phyloP scores from a whole-genome alignment of 108 stramenopile genomes.

The Phaeodactylum tricornutum region DNA sequence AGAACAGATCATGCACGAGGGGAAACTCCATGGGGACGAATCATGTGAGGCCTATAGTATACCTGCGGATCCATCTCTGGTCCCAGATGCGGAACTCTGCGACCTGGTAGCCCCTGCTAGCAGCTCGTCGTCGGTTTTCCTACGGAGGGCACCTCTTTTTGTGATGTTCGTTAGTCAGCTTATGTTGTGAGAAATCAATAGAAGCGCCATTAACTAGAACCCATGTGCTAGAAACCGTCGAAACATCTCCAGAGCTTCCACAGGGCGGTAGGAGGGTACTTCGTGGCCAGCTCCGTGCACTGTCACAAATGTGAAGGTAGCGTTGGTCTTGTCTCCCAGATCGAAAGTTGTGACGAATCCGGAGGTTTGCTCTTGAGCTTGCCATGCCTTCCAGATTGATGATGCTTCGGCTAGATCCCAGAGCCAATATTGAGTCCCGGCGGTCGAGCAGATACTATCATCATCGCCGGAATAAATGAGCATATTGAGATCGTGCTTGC shows the following conservation, averaged over 20 bases:
- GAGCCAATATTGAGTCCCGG: conserved; percentile 45
- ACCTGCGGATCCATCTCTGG: too few relatives aligned
- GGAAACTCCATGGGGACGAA: too few relatives aligned
- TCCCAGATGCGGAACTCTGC: too few relatives aligned
- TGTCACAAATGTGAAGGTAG: conserved; percentile 45
- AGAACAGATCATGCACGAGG: too few relatives aligned
- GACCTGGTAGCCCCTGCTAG: too few relatives aligned
- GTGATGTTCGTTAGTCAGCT: too few relatives aligned
- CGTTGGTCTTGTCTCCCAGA: conserved; percentile 5
- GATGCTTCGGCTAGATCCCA: conserved; percentile 22
- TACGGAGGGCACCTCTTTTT: too few relatives aligned
- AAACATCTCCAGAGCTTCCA: conserved; percentile 44
- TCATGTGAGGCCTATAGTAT: too few relatives aligned
- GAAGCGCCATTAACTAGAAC: too few relatives aligned
- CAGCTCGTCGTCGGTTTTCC: too few relatives aligned
- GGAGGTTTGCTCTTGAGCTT: conserved; percentile 38
- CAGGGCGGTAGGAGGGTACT: conserved; percentile 59
- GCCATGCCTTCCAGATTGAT: conserved; percentile 31
- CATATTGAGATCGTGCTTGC: conserved; percentile 20
- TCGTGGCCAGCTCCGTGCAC: conserved; percentile 74
- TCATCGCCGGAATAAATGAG: conserved; percentile 55
- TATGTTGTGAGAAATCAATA: too few relatives aligned
- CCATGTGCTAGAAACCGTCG: conserved; percentile 4
- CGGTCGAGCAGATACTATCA: conserved; percentile 40
- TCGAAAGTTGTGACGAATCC: conserved; percentile 52